Evolutionary conservation across 495 filamentous ascomycete species (phyloP).

Genomic region (Parmelia sp.): DNA sequence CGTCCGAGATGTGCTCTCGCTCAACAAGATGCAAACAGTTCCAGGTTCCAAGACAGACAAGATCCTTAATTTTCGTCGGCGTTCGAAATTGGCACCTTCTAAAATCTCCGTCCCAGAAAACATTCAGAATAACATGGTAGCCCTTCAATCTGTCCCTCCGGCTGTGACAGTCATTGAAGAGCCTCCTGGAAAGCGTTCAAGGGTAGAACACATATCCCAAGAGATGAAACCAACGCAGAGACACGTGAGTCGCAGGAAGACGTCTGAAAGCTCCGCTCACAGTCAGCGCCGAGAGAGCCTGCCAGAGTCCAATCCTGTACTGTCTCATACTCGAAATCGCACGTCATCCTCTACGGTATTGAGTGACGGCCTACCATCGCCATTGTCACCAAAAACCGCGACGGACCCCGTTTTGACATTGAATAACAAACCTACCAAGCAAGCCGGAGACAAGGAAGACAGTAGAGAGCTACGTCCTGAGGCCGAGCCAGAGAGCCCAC

Average conservation of each 20-base stretch:
- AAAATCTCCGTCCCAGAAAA: constrained; percentile 12
- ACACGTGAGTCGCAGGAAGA: constrained; percentile 2
- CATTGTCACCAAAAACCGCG: constrained; percentile 9
- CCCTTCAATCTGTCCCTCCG: constrained; percentile 9
- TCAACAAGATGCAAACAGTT: constrained; percentile 1
- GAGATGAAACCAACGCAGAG: constrained; percentile 1
- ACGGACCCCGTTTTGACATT: constrained; percentile 15
- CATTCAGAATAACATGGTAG: not conserved
- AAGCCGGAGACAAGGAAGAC: not conserved
- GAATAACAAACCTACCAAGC: not conserved
- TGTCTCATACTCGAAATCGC: constrained; percentile 20
- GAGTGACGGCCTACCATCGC: constrained; percentile 7
- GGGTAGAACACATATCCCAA: constrained; percentile 1
- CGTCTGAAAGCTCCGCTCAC: constrained; percentile 6
- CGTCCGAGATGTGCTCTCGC: not conserved
- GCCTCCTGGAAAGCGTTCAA: constrained; percentile 11
- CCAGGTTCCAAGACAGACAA: constrained; percentile 21
- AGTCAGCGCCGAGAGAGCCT: constrained; percentile 10
- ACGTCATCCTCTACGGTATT: constrained; percentile 23
- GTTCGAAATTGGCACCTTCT: constrained; percentile 18
- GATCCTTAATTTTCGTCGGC: constrained; percentile 18
- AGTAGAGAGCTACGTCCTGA: not conserved
- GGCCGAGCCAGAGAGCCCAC: not conserved
- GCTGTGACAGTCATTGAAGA: not conserved
- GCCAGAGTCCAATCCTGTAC: not conserved